Percentiles rank a stretch among this genome's conserved stretches.
Conservation (phyloP, 1,284 basidiomycete species). For the Uromyces viciae-fabae region DNA sequence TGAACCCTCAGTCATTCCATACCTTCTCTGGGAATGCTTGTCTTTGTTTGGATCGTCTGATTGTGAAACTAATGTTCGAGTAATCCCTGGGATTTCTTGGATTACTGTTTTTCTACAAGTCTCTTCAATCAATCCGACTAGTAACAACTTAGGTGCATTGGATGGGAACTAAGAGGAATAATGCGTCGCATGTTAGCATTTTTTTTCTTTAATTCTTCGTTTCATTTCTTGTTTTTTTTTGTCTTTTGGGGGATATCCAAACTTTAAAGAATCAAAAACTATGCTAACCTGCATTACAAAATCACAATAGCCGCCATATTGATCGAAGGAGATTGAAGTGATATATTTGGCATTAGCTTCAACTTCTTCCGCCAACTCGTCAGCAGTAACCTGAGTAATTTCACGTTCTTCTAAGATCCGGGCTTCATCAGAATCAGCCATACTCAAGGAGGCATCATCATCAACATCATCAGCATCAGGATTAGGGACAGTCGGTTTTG, state of each 20-base stretch:
- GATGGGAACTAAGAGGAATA: conserved; percentile 59
- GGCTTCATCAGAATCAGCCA: conserved; percentile 60
- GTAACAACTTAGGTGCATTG: conserved; percentile 76
- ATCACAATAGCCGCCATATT: conserved; percentile 28
- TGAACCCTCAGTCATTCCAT: conserved; percentile 67
- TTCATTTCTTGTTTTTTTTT: too few relatives aligned
- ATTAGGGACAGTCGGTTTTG: conserved; percentile 49
- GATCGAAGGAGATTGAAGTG: conserved; percentile 37
- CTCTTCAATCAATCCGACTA: conserved; percentile 84
- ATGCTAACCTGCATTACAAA: conserved; percentile 39
- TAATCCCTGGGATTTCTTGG: conserved; percentile 79
- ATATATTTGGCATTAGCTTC: conserved; percentile 27
- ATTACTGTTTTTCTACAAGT: conserved; percentile 77
- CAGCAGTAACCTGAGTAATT: conserved; percentile 49
- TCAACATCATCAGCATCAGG: conserved; percentile 56
- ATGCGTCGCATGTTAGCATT: too few relatives aligned
- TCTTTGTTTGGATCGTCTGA: conserved; percentile 36
- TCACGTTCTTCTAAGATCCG: conserved; percentile 63
- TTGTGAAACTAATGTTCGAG: conserved; percentile 43
- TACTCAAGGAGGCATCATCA: conserved; percentile 62
- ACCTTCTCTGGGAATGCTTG: conserved; percentile 48
- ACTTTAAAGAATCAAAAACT: neutral
- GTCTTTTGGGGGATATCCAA: too few relatives aligned
- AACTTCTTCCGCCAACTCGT: conserved; percentile 50
- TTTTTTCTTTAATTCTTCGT: too few relatives aligned